A percentile compares a stretch with the other conserved stretches of the same genome.
These are phyloP conservation scores for Naganishia vaughanmartiniae DNA, from an alignment of 768 basidiomycete genomes.

Conservation along the genomic window DNA sequence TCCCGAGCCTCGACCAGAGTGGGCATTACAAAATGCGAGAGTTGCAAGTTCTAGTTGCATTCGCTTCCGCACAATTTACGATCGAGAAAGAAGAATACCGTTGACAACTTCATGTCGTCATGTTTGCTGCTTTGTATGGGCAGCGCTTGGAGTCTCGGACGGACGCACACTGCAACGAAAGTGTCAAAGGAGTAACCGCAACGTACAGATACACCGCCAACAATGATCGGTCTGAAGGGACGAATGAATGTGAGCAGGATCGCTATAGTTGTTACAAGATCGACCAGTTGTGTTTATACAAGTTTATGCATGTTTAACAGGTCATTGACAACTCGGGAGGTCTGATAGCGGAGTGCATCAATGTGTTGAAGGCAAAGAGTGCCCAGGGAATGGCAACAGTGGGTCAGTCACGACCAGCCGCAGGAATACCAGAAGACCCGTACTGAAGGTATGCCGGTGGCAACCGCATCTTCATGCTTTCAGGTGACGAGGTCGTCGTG, in stretches of 20 bases:
- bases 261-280: not conserved
- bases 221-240: slow-evolving; percentile 92
- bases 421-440: not conserved
- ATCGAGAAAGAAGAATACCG: slow-evolving; percentile 9
- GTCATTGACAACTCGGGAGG: slow-evolving; percentile 98
- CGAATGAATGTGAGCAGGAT: slow-evolving; percentile 70
- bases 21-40: not conserved
- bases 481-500: slow-evolving; percentile 91
- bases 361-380: slow-evolving; percentile 91
- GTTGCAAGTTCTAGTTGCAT: not conserved
- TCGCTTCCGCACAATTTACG: slow-evolving; percentile 2
- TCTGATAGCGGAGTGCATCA: slow-evolving; percentile 89
- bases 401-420: slow-evolving; percentile 43
- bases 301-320: slow-evolving; percentile 53
- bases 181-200: not conserved
- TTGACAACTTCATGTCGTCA: slow-evolving; percentile 7
- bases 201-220: slow-evolving; percentile 1
- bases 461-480: not conserved
- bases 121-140: no score
- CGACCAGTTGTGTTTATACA: not conserved
- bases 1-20: no score
- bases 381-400: slow-evolving; percentile 81
- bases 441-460: not conserved
- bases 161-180: not conserved
- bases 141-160: no score